These are phyloP conservation scores for Jamesozyma spencerorum DNA, from an alignment of 805 yeast genomes.

Conservation along the genomic window DNA sequence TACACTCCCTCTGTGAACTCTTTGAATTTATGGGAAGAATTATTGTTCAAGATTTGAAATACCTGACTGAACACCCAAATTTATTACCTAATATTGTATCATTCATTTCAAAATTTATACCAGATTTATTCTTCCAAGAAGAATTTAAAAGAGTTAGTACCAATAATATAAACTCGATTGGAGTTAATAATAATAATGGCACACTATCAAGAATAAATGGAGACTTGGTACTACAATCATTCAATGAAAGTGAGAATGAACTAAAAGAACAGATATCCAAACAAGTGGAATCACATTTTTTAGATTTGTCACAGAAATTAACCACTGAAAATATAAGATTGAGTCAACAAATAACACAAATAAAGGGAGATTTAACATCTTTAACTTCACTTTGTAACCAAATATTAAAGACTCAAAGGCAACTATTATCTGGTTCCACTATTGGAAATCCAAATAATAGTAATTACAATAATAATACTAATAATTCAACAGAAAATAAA, in stretches of 20 bases:
- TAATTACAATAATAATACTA: neutral
- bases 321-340: slow-evolving; percentile 26
- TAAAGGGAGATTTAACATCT: slow-evolving; percentile 22
- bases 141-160: slow-evolving; percentile 11
- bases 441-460: slow-evolving; percentile 1
- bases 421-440: slow-evolving; percentile 8
- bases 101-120: slow-evolving; percentile 23
- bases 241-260: neutral
- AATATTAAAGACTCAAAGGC: slow-evolving; percentile 21
- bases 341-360: slow-evolving; percentile 23
- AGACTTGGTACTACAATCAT: neutral
- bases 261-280: slow-evolving; percentile 2
- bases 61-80: slow-evolving; percentile 17
- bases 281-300: slow-evolving; percentile 13
- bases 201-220: neutral
- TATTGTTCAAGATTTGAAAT: slow-evolving; percentile 26
- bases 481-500: neutral
- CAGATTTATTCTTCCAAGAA: slow-evolving; percentile 20
- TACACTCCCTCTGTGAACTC: slow-evolving; percentile 27
- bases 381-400: slow-evolving; percentile 23
- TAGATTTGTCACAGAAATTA: slow-evolving; percentile 22
- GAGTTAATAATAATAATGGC: neutral
- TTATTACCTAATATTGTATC: slow-evolving; percentile 24
- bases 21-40: slow-evolving; percentile 26
- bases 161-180: slow-evolving; percentile 2